These are phyloP conservation scores for Penicillium chermesinum DNA, from an alignment of 495 filamentous ascomycete genomes.

Conservation along the genomic window DNA sequence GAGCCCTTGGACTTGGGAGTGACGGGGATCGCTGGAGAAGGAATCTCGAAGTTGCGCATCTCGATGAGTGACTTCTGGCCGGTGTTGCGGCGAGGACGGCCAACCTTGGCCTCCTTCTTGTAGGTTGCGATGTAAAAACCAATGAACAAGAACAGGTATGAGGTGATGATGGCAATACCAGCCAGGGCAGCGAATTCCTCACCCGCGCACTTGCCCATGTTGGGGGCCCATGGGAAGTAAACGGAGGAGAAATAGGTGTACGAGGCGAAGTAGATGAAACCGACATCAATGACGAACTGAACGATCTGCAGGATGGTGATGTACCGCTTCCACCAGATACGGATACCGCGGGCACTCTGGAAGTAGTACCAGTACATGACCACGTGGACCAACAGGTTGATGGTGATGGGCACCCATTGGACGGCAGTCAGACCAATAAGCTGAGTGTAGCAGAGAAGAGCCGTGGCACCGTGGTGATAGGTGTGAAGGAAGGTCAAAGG, in stretches of 20 bases:
- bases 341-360: constrained; percentile 53
- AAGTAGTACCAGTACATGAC: constrained; percentile 67
- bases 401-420: constrained; percentile 62
- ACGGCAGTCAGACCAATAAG: constrained; percentile 63
- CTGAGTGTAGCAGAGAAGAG: constrained; percentile 67
- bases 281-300: constrained; percentile 56
- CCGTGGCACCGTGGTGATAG: constrained; percentile 70
- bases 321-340: constrained; percentile 59
- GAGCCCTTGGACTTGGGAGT: constrained; percentile 31
- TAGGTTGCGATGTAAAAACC: constrained; percentile 98
- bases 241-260: constrained; percentile 91
- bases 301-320: constrained; percentile 55
- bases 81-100: constrained; percentile 48
- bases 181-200: constrained; percentile 97
- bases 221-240: constrained; percentile 85
- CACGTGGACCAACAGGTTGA: constrained; percentile 67
- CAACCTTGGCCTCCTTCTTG: constrained; percentile 72
- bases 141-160: constrained; percentile 96
- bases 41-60: constrained; percentile 50
- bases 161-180: constrained; percentile 84
- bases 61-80: constrained; percentile 49
- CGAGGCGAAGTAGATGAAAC: constrained; percentile 92
- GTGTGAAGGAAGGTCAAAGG: constrained; percentile 73
- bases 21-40: constrained; percentile 24
- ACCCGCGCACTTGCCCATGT: constrained; percentile 78